Conservation (phyloP, 225 moss, liverwort and hornwort genomes). For the Lunularia cruciata region DNA sequence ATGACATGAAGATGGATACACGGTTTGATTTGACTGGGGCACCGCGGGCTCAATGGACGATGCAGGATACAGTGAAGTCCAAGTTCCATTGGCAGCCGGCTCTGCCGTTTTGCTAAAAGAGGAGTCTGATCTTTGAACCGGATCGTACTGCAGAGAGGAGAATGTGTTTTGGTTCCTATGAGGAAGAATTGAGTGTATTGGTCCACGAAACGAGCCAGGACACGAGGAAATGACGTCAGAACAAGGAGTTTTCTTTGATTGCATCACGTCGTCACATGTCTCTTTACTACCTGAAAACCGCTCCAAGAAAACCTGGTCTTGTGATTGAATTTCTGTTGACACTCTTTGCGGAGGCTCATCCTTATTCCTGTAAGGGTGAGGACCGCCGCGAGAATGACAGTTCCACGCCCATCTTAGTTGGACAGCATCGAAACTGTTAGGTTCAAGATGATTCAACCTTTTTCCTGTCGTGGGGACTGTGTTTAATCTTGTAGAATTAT, state of each 20-base stretch:
- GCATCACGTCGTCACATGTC: background rate
- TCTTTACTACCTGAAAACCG: constrained; percentile 34
- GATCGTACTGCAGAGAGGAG: constrained; percentile 8
- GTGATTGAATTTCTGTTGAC: constrained; percentile 16
- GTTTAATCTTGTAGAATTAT: background rate
- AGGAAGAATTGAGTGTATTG: background rate
- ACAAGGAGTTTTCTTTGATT: constrained; percentile 2
- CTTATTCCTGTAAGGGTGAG: constrained; percentile 6
- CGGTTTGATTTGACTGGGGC: background rate
- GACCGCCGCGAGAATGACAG: background rate
- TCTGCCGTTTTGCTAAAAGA: constrained; percentile 3
- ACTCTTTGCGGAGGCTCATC: background rate
- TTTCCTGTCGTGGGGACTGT: background rate
- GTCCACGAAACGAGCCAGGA: background rate
- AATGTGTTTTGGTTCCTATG: background rate
- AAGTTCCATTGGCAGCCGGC: background rate
- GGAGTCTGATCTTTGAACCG: constrained; percentile 8
- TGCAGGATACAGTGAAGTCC: background rate
- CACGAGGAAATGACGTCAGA: background rate
- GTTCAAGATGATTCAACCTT: background rate
- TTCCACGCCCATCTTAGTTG: constrained; percentile 17
- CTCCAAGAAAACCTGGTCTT: constrained; percentile 48
- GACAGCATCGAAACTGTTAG: background rate
- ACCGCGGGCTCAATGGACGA: background rate
- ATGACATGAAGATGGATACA: background rate